A percentile compares a stretch with the other conserved stretches of the same genome.
Evolutionary conservation across 345 rosid genomes (phyloP).

Genomic region (Brassica juncea): DNA sequence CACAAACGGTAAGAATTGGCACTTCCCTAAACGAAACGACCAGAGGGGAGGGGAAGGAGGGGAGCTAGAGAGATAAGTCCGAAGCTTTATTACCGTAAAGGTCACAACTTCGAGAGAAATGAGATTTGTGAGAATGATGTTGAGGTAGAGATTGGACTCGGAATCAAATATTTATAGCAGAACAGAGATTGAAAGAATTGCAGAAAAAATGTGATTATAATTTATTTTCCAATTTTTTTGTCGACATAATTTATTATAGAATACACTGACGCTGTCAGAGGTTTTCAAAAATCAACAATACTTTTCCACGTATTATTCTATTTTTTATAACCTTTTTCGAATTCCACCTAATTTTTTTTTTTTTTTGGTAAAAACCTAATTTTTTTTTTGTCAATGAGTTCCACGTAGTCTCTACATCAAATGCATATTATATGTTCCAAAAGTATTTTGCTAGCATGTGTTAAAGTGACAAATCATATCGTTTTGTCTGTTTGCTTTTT

Average conservation of each 20-base stretch:
- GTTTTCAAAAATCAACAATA: background rate
- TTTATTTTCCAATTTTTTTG: background rate
- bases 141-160: constrained; percentile 12
- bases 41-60: background rate
- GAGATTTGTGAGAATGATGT: constrained; percentile 23
- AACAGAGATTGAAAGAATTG: background rate
- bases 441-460: background rate
- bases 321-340: background rate
- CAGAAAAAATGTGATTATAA: constrained; percentile 18
- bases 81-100: background rate
- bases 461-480: background rate
- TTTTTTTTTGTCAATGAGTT: background rate
- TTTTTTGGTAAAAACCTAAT: background rate
- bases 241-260: background rate
- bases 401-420: background rate
- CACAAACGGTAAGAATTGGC: constrained; percentile 11
- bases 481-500: background rate
- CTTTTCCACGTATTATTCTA: background rate
- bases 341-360: constrained; percentile 5
- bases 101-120: background rate
- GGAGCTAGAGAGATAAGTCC: background rate
- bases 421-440: background rate
- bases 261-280: constrained; percentile 1
- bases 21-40: constrained; percentile 5
- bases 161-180: constrained; percentile 36